These are phyloP conservation scores for Fusarium chlamydosporum DNA, from an alignment of 2,329 filamentous ascomycete species.

Conservation along the genomic window DNA sequence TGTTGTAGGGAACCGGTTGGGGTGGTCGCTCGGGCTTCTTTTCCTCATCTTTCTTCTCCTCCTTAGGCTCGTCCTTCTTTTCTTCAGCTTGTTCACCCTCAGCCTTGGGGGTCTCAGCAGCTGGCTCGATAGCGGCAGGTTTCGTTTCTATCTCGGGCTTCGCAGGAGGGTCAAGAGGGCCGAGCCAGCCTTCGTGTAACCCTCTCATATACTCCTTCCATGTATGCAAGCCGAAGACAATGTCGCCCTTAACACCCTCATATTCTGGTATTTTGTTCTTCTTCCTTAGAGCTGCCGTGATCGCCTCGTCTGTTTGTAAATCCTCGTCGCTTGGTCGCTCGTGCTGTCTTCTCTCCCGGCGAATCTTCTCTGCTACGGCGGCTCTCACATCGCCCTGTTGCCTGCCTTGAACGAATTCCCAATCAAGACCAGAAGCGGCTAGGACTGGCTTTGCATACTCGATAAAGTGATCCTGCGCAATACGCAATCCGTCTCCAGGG, in stretches of 20 bases:
- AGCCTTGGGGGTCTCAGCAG: constrained; percentile 44
- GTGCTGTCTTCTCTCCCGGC: constrained; percentile 75
- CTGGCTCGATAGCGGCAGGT: constrained; percentile 47
- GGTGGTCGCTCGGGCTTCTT: constrained; percentile 70
- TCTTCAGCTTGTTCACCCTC: constrained; percentile 55
- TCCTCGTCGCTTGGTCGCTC: constrained; percentile 65
- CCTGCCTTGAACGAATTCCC: constrained; percentile 94
- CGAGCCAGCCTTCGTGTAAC: constrained; percentile 95
- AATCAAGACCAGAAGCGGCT: constrained; percentile 90
- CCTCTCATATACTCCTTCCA: constrained; percentile 99
- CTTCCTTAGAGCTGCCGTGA: constrained; percentile 74
- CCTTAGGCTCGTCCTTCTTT: constrained; percentile 46
- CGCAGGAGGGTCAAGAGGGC: constrained; percentile 78
- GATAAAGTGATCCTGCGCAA: constrained; percentile 94
- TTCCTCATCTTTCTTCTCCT: constrained; percentile 61
- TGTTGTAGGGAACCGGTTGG: constrained; percentile 81
- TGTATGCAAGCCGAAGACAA: constrained; percentile 89
- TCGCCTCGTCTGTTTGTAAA: constrained; percentile 64
- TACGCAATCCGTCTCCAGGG: constrained; percentile 85
- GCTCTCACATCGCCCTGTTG: constrained; percentile 94
- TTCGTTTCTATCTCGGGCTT: constrained; percentile 49
- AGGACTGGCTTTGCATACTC: constrained; percentile 96
- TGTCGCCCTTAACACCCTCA: constrained; percentile 82
- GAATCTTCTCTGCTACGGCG: constrained; percentile 86
- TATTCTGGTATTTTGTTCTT: constrained; percentile 78